phyloP scores from a whole-genome alignment of 331 rosid species.

The Quercus tomentella region DNA sequence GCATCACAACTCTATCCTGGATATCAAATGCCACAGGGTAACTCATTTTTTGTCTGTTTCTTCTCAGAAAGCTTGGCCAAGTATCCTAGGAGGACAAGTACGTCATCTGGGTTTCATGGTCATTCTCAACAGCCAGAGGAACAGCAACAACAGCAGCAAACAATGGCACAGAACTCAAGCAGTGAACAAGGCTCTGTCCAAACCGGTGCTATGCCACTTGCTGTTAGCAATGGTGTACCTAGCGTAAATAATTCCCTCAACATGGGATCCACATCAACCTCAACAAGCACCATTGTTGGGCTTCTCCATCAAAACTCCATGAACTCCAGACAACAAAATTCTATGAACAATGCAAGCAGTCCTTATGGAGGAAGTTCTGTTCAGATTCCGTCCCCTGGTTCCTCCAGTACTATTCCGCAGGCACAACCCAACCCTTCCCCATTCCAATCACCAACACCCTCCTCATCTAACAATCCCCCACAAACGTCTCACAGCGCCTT shows the following conservation, averaged over 20 bases:
- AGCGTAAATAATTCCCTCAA: slow-evolving; percentile 56
- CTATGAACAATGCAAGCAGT: slow-evolving; percentile 74
- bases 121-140: slow-evolving; percentile 78
- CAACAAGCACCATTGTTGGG: slow-evolving; percentile 92
- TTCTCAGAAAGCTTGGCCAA: slow-evolving; percentile 84
- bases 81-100: slow-evolving; percentile 81
- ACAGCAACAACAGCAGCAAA: slow-evolving; percentile 60
- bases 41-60: slow-evolving; percentile 2
- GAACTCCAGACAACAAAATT: slow-evolving; percentile 77
- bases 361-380: slow-evolving; percentile 83
- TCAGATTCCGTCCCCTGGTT: slow-evolving; percentile 91
- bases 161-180: slow-evolving; percentile 44
- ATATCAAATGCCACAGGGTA: background rate
- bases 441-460: slow-evolving; percentile 81
- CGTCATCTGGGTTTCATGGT: slow-evolving; percentile 57
- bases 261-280: slow-evolving; percentile 69
- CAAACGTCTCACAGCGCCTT: slow-evolving; percentile 63
- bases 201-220: slow-evolving; percentile 54
- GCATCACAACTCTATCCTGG: background rate
- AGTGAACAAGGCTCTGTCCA: slow-evolving; percentile 57
- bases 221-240: slow-evolving; percentile 71
- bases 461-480: slow-evolving; percentile 71
- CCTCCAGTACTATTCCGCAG: slow-evolving; percentile 67
- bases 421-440: slow-evolving; percentile 70
- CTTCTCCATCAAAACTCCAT: slow-evolving; percentile 95